Conservation (phyloP, 768 basidiomycete genomes). For the Baorangia bicolor region DNA sequence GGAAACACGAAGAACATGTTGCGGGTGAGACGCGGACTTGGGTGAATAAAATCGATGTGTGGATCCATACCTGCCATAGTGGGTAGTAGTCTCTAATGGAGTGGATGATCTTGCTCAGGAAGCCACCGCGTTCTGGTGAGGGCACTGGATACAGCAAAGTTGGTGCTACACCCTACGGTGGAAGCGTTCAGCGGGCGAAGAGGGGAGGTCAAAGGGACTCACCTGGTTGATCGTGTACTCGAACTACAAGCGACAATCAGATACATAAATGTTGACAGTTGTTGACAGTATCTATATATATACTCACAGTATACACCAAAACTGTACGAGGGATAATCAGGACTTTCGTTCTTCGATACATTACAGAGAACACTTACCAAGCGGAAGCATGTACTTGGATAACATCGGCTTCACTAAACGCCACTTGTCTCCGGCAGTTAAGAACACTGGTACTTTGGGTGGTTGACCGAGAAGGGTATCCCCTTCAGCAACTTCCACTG, state of each 20-base stretch:
- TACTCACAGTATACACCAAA: slow-evolving; percentile 59
- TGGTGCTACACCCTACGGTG: slow-evolving; percentile 75
- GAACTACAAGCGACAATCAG: slow-evolving; percentile 49
- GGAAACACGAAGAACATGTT: neutral
- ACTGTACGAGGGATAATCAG: slow-evolving; percentile 36
- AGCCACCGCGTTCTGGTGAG: slow-evolving; percentile 49
- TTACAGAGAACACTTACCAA: slow-evolving; percentile 58
- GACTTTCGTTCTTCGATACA: neutral
- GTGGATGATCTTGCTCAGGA: slow-evolving; percentile 78
- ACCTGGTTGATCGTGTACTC: slow-evolving; percentile 93
- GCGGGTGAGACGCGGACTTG: slow-evolving; percentile 1
- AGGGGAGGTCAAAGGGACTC: slow-evolving; percentile 2
- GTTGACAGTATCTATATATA: neutral
- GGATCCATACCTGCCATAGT: slow-evolving; percentile 74
- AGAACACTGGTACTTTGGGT: slow-evolving; percentile 46
- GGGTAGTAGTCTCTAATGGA: slow-evolving; percentile 92
- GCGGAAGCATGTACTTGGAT: slow-evolving; percentile 85
- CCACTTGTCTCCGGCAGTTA: slow-evolving; percentile 79
- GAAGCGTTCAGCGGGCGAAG: neutral
- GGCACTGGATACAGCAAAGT: slow-evolving; percentile 89
- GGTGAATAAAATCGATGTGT: slow-evolving; percentile 8
- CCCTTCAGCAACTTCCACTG: slow-evolving; percentile 27
- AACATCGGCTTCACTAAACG: slow-evolving; percentile 76
- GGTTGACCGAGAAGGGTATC: slow-evolving; percentile 27
- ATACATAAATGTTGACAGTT: neutral